Conservation (phyloP, 331 rosid genomes). For the Acacia concinna region DNA sequence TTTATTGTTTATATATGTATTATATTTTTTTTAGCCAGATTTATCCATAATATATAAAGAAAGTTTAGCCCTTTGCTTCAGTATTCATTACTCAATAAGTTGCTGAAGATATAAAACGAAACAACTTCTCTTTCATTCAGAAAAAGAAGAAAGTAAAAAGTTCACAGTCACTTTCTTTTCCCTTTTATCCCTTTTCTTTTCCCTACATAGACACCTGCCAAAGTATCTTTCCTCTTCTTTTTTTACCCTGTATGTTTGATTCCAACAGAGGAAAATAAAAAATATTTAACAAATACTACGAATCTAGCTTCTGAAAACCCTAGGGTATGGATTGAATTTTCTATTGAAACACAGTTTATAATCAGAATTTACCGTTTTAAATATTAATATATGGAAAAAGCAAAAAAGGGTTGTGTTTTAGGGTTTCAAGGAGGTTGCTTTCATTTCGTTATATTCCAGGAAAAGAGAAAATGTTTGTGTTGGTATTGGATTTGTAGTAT, state of each 20-base stretch:
- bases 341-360: background rate
- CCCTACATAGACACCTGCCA: background rate
- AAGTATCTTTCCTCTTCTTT: background rate
- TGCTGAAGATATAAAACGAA: constrained; percentile 21
- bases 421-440: constrained; percentile 11
- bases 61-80: background rate
- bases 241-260: background rate
- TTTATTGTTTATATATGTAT: no score
- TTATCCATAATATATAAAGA: background rate
- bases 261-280: background rate
- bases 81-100: background rate
- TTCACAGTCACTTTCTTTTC: background rate
- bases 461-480: background rate
- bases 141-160: background rate
- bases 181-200: background rate
- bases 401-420: constrained; percentile 8
- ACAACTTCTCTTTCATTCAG: background rate
- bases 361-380: background rate
- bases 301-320: constrained; percentile 9
- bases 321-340: constrained; percentile 23
- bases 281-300: background rate
- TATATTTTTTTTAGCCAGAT: no score
- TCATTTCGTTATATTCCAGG: background rate
- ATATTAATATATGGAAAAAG: background rate
- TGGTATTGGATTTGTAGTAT: constrained; percentile 23